Evolutionary conservation across 2,329 filamentous ascomycete genomes (phyloP).

Genomic region (Blastomyces emzantsi): DNA sequence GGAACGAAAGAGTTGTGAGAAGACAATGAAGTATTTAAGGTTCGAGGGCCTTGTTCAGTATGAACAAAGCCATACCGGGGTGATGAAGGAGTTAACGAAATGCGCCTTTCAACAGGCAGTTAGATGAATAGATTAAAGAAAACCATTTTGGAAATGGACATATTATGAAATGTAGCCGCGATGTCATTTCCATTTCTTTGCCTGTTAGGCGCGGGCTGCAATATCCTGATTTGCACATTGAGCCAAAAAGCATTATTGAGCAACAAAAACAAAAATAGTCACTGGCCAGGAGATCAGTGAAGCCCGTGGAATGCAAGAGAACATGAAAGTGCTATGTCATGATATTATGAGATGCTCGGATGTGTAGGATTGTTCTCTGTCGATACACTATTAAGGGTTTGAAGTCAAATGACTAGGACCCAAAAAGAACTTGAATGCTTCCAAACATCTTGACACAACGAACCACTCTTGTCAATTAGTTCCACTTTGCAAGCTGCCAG

Average conservation of each 20-base stretch:
- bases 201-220: no score
- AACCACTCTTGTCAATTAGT: no score
- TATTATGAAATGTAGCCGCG: not conserved
- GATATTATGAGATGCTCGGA: not conserved
- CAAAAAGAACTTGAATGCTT: not conserved
- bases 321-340: not conserved
- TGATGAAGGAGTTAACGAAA: not conserved
- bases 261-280: not conserved
- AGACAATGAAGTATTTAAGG: not conserved
- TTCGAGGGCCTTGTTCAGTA: not conserved
- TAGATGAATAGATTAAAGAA: not conserved
- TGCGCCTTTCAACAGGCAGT: not conserved
- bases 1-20: not conserved
- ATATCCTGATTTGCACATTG: no score
- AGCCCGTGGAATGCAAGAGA: not conserved
- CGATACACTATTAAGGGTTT: not conserved
- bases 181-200: not conserved
- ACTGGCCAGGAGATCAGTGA: not conserved
- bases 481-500: not conserved
- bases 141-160: no score
- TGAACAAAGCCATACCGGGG: not conserved
- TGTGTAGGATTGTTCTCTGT: not conserved
- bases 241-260: not conserved
- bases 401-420: not conserved
- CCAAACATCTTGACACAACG: not conserved